phyloP scores from a whole-genome alignment of 2,329 filamentous ascomycete genomes.

The Coniochaeta ligniaria region DNA sequence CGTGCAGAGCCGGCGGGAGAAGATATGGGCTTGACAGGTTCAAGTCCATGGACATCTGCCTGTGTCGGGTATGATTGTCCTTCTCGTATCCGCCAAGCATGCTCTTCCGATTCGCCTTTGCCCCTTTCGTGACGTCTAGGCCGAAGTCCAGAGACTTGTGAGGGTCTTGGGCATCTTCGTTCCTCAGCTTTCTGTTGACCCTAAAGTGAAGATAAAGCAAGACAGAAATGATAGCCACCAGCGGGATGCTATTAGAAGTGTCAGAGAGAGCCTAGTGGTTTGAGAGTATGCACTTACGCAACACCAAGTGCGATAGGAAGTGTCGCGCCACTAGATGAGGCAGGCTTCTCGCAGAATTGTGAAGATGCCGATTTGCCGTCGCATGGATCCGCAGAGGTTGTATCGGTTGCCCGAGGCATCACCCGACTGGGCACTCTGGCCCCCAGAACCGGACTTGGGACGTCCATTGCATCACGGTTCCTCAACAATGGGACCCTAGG shows the following conservation, averaged over 20 bases:
- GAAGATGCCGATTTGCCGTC: conserved; percentile 7
- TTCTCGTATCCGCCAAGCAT: conserved; percentile 50
- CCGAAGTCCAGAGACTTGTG: conserved; percentile 93
- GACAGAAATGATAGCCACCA: conserved; percentile 58
- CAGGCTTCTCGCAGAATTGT: conserved; percentile 53
- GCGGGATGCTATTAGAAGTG: conserved; percentile 57
- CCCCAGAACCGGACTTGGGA: conserved; percentile 9
- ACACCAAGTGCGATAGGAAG: conserved; percentile 63
- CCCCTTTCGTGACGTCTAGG: conserved; percentile 37
- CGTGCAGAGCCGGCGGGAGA: conserved; percentile 73
- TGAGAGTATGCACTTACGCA: conserved; percentile 48
- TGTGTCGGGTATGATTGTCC: conserved; percentile 31
- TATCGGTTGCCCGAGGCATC: conserved; percentile 10
- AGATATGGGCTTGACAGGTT: conserved; percentile 80
- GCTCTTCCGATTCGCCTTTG: conserved; percentile 37
- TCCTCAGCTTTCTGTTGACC: conserved; percentile 61
- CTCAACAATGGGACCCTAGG: conserved; percentile 12
- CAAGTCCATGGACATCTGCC: conserved; percentile 62
- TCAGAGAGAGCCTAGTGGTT: conserved; percentile 8
- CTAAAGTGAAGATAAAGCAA: conserved; percentile 74
- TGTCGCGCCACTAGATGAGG: conserved; percentile 45
- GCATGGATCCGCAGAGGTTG: not conserved
- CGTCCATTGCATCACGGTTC: conserved; percentile 3
- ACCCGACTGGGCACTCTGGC: conserved; percentile 8
- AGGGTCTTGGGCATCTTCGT: conserved; percentile 79